Evolutionary conservation across 2,329 filamentous ascomycete genomes (phyloP).

Genomic region (Claviceps pazoutovae): DNA sequence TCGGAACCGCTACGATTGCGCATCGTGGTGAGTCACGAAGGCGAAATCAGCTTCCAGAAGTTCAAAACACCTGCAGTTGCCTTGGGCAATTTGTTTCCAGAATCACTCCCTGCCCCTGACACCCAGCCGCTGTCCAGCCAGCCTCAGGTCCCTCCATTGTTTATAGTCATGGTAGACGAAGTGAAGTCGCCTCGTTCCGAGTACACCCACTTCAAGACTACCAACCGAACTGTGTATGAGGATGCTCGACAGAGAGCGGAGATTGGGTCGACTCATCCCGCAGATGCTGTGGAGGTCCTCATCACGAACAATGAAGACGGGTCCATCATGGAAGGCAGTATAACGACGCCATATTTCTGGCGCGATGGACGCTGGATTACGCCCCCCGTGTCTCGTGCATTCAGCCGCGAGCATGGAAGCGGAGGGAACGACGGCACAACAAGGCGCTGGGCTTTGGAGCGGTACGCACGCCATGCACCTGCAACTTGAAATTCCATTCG

Average conservation of each 20-base stretch:
- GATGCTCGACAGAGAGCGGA: conserved; percentile 47
- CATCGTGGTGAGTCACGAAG: conserved; percentile 37
- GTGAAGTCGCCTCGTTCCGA: conserved; percentile 32
- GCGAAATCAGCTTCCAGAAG: conserved; percentile 29
- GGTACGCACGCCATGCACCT: conserved; percentile 23
- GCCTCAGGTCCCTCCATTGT: conserved; percentile 18
- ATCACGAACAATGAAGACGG: conserved; percentile 47
- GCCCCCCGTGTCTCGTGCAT: conserved; percentile 43
- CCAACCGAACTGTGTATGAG: conserved; percentile 57
- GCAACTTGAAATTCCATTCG: background rate
- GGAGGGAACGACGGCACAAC: conserved; percentile 78
- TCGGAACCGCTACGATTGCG: conserved; percentile 35
- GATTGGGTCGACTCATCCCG: conserved; percentile 36
- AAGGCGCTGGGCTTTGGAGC: conserved; percentile 67
- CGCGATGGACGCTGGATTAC: conserved; percentile 64
- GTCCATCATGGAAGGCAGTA: conserved; percentile 72
- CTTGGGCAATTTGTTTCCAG: conserved; percentile 43
- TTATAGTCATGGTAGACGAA: conserved; percentile 31
- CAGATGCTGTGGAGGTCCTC: conserved; percentile 55
- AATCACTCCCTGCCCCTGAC: conserved; percentile 33
- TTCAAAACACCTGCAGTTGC: conserved; percentile 24
- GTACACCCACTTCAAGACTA: conserved; percentile 84
- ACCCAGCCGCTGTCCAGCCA: conserved; percentile 10
- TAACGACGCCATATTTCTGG: conserved; percentile 73
- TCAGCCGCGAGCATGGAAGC: conserved; percentile 29